Evolutionary conservation across 495 filamentous ascomycete genomes (phyloP), one percentile per base, ranked within the genome.

Genomic region (Glonium stellatum): DNA sequence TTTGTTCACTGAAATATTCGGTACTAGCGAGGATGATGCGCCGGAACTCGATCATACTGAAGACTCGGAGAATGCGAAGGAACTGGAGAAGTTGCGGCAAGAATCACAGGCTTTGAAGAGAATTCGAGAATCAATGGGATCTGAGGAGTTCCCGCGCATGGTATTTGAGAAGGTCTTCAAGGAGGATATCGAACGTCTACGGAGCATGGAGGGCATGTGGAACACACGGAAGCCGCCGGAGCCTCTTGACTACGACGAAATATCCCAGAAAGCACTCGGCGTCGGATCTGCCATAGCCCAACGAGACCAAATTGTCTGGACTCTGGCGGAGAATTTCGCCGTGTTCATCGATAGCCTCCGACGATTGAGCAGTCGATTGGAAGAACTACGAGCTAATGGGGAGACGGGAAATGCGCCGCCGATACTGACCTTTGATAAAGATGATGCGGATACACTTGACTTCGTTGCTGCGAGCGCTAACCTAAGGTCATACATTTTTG

Each of bases 141-240:
- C 87, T 0, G 76, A 82, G 5, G 81, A 87, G n/a, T 97, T 97
- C 62, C 73, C 84, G 10, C 78, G 83, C 50, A 83, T 87, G 67
- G 81, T 99, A 0, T 99, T 97, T 70, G 79, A 92, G 52, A 99
- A 97, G 70, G 91, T 99, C 4, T 99, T 91, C 74, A 83, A 82
- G 49, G 80, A 86, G 27, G 93, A 99, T 66, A 89, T 97, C 49
- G 77, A 86, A 42, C 84, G 92, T 8, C 69, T 97, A 55, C 79
- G 85, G n/a, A 86, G 82, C 4, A 92, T 95, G 88, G 87, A 92
- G 63, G 92, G 93, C 56, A 95, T 96, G 91, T 99, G 95, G 95
- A 96, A 92, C 75, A 81, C 80, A 13, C 79, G 90, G 47, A 82
- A 82, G 61, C 79, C 84, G 1, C 93, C 95, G 18, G 78, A 87